Base-by-base conservation (phyloP, 768 basidiomycete genomes). In the Sarcodon sp. region DNA sequence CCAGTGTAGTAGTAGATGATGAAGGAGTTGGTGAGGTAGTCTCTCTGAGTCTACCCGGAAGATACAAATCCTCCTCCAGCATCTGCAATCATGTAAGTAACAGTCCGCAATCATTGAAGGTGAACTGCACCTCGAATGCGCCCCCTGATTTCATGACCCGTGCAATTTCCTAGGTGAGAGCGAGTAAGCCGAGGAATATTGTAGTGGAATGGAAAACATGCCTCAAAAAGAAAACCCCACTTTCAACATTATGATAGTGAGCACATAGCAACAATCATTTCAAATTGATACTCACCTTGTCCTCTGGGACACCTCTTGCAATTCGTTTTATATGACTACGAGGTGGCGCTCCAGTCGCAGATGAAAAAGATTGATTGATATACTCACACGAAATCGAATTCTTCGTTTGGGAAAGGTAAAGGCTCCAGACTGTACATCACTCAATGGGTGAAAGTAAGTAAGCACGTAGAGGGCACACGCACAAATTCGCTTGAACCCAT, bases 401-500 rank as follows among this genome's bases (percentile, higher is more conserved):
- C 79, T 33, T 78, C 79, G 52, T 78, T 69, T 7, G 71, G 70
- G 57, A 87, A 87, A 0, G 85, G 83, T 46, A 87, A 71, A 0
- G 68, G 67, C 48, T 85, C 80, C 21, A 87, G 66, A 59, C 83
- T 85, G 52, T 1, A 47, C 13, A 31, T 31, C 43, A 51, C 7
- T 60, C 51, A 49, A 31, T 32, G 41, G 32, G 18, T 16, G 44
- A 33, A 13, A 47, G 11, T 49, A 37, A 56, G 47, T 47, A 34
- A 36, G 13, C 37, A 34, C 15, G 45, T 37, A 47, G 44, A 16
- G n/a, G 11, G 18, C 44, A 47, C 21, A 64, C 80, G 39, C 53
- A 84, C 83, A 84, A 84, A 54, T 85, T 86, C 3, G 73, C 71
- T 48, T 83, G 80, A 1, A 82, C 70, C 83, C 83, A 87, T 46